A percentile compares a stretch with the other conserved stretches of the same genome.
These are phyloP conservation scores for Salvia splendens DNA, from an alignment of 257 asterid species.

Conservation along the genomic window DNA sequence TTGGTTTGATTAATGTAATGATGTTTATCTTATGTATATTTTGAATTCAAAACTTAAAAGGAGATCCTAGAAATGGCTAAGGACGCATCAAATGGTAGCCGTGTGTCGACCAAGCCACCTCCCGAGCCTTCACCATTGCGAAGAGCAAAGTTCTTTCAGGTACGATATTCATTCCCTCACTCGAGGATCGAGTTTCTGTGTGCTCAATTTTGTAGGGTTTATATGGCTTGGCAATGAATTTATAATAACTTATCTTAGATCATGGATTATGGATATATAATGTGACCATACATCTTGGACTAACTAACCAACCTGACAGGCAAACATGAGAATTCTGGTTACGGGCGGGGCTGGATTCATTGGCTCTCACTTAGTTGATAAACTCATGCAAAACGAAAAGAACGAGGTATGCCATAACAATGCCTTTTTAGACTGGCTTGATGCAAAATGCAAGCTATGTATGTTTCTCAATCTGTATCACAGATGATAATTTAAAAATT, in stretches of 20 bases:
- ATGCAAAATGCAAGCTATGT: not conserved
- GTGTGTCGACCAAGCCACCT: conserved; percentile 63
- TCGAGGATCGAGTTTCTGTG: not conserved
- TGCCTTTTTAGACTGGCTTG: not conserved
- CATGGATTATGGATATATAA: not conserved
- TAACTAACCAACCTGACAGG: conserved; percentile 45
- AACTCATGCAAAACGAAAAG: conserved; percentile 88
- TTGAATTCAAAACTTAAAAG: conserved; percentile 27
- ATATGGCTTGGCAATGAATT: not conserved
- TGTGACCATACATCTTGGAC: not conserved
- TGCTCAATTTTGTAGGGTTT: not conserved
- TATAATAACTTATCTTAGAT: not conserved
- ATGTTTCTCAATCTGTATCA: not conserved
- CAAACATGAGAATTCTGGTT: conserved; percentile 90
- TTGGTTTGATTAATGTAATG: too few relatives aligned
- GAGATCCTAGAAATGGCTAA: conserved; percentile 56
- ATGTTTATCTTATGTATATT: conserved; percentile 12
- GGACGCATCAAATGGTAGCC: conserved; percentile 65
- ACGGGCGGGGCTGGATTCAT: conserved; percentile 99
- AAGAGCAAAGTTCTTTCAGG: conserved; percentile 86
- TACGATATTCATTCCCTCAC: conserved; percentile 11
- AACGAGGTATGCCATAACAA: conserved; percentile 59
- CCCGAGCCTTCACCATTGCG: conserved; percentile 97
- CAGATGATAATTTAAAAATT: not conserved
- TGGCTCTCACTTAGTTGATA: conserved; percentile 97